These are phyloP conservation scores for Leishmania guyanensis DNA, from an alignment of 208 protist species.

Conservation along the genomic window DNA sequence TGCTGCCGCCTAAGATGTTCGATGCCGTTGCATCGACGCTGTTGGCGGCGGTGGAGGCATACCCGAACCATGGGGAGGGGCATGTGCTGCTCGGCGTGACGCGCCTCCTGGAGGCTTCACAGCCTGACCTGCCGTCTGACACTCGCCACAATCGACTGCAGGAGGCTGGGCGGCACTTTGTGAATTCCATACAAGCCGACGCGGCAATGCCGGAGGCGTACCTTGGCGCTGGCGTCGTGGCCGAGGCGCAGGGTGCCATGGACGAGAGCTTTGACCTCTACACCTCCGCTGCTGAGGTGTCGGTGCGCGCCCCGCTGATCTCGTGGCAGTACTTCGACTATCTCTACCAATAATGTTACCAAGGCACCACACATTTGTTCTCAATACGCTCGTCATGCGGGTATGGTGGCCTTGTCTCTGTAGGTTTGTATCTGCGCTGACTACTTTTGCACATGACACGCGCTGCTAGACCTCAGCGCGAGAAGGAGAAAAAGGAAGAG, in stretches of 20 bases:
- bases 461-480: not conserved
- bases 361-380: not conserved
- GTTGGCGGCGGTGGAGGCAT: constrained; percentile 44
- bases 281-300: constrained; percentile 63
- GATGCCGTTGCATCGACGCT: constrained; percentile 41
- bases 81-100: constrained; percentile 57
- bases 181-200: constrained; percentile 43
- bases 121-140: constrained; percentile 32
- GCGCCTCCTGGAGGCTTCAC: constrained; percentile 51
- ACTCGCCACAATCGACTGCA: constrained; percentile 44
- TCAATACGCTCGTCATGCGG: not conserved
- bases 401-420: not conserved
- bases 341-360: constrained; percentile 40
- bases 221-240: constrained; percentile 59
- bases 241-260: constrained; percentile 60
- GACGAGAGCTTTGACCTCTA: constrained; percentile 63
- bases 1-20: constrained; percentile 29
- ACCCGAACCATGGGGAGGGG: constrained; percentile 50
- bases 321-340: constrained; percentile 64
- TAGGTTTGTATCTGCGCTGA: not conserved
- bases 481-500: not conserved
- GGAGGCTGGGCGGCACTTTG: constrained; percentile 60
- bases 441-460: not conserved
- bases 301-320: constrained; percentile 52
- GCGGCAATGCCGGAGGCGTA: constrained; percentile 44